Evolutionary conservation across 2,329 filamentous ascomycete genomes (phyloP).

Genomic region (Colletotrichum agaves): DNA sequence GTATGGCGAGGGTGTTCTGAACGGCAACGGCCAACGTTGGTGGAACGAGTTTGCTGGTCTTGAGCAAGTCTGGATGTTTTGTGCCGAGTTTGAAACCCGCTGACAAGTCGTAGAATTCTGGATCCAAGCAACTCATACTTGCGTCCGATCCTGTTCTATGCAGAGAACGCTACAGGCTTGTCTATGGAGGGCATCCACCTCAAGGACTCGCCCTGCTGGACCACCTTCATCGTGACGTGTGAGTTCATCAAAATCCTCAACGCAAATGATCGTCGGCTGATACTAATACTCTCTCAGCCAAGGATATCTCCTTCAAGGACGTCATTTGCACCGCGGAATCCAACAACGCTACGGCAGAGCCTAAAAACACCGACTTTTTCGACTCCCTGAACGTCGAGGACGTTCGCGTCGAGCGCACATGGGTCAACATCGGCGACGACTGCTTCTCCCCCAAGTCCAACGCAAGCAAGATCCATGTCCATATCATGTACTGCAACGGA

Average conservation of each 20-base stretch:
- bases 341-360: slow-evolving; percentile 66
- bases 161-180: slow-evolving; percentile 68
- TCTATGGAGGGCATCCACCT: slow-evolving; percentile 68
- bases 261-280: background rate
- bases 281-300: slow-evolving; percentile 39
- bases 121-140: slow-evolving; percentile 64
- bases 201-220: slow-evolving; percentile 71
- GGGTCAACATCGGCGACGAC: slow-evolving; percentile 72
- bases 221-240: slow-evolving; percentile 68
- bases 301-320: slow-evolving; percentile 64
- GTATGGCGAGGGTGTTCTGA: slow-evolving; percentile 64
- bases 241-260: slow-evolving; percentile 36
- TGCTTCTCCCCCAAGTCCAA: slow-evolving; percentile 74
- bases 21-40: slow-evolving; percentile 71
- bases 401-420: slow-evolving; percentile 36
- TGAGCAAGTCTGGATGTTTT: slow-evolving; percentile 23
- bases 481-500: slow-evolving; percentile 68
- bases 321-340: slow-evolving; percentile 64
- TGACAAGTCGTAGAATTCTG: slow-evolving; percentile 48
- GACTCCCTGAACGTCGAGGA: slow-evolving; percentile 39
- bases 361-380: slow-evolving; percentile 70
- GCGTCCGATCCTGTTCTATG: slow-evolving; percentile 68
- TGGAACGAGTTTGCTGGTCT: slow-evolving; percentile 67
- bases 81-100: background rate
- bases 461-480: slow-evolving; percentile 66